phyloP scores from a whole-genome alignment of 2,329 filamentous ascomycete species.

The Ophiostoma quercus region DNA sequence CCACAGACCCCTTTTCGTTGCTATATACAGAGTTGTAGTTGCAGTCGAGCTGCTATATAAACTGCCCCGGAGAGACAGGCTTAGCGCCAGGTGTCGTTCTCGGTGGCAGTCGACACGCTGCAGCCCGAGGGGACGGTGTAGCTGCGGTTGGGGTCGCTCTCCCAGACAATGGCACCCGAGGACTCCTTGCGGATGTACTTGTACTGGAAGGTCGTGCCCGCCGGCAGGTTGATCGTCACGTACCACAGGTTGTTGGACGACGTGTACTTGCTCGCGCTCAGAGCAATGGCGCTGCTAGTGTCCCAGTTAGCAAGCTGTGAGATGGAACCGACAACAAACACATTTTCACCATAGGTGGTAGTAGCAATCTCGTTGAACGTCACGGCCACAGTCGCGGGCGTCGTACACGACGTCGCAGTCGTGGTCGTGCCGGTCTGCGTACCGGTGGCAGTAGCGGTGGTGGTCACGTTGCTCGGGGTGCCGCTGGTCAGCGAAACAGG shows the following conservation, averaged over 20 bases:
- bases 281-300: conserved; percentile 46
- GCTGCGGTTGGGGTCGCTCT: conserved; percentile 52
- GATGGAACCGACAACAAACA: conserved; percentile 60
- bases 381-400: conserved; percentile 50
- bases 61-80: too few species aligned
- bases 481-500: conserved; percentile 32
- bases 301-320: conserved; percentile 60
- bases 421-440: conserved; percentile 5
- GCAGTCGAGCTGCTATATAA: background rate
- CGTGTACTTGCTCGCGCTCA: conserved; percentile 58
- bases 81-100: conserved; percentile 22
- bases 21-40: background rate
- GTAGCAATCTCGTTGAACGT: conserved; percentile 56
- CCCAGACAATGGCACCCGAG: conserved; percentile 57
- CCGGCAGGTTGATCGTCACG: conserved; percentile 48
- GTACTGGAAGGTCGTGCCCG: conserved; percentile 56
- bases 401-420: conserved; percentile 17
- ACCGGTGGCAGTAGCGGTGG: conserved; percentile 12
- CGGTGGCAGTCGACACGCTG: conserved; percentile 14
- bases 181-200: conserved; percentile 60
- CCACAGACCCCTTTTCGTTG: background rate
- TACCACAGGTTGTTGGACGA: conserved; percentile 57
- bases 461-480: background rate
- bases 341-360: conserved; percentile 57
- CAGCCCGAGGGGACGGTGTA: conserved; percentile 32